Percentiles rank a stretch among this genome's conserved stretches.
Evolutionary conservation across 257 asterid genomes (phyloP).

Genomic region (Fraxinus pennsylvanica): DNA sequence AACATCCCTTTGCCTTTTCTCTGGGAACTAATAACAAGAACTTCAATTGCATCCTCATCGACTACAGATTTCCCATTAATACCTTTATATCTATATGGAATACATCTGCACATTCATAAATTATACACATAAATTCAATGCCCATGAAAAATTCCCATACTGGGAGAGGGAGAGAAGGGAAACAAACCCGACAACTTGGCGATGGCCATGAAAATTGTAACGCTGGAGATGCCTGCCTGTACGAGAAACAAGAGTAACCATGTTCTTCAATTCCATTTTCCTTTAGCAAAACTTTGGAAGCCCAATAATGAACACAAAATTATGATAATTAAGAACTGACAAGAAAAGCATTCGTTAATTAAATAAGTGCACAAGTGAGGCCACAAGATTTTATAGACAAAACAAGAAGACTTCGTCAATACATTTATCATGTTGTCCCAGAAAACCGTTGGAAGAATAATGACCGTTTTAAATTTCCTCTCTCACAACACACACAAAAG

Average conservation of each 20-base stretch:
- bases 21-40: constrained; percentile 74
- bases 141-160: background rate
- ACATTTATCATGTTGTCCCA: constrained; percentile 28
- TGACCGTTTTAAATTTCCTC: constrained; percentile 20
- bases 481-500: background rate
- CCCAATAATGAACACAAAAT: background rate
- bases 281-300: constrained; percentile 25
- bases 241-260: constrained; percentile 71
- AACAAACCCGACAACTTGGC: constrained; percentile 81
- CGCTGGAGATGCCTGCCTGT: constrained; percentile 85
- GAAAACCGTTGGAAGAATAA: constrained; percentile 7
- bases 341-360: constrained; percentile 10
- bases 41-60: constrained; percentile 79
- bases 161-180: constrained; percentile 14
- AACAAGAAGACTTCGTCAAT: constrained; percentile 23
- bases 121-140: background rate
- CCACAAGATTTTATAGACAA: background rate
- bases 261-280: constrained; percentile 43
- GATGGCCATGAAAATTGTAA: constrained; percentile 66
- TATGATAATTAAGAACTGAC: constrained; percentile 2
- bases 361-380: background rate
- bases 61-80: constrained; percentile 26
- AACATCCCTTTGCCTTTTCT: constrained; percentile 84
- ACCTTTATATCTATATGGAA: constrained; percentile 67
- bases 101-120: constrained; percentile 59